Conservation (phyloP, 2,329 filamentous ascomycete genomes). For the Ceratocystis harringtonii region DNA sequence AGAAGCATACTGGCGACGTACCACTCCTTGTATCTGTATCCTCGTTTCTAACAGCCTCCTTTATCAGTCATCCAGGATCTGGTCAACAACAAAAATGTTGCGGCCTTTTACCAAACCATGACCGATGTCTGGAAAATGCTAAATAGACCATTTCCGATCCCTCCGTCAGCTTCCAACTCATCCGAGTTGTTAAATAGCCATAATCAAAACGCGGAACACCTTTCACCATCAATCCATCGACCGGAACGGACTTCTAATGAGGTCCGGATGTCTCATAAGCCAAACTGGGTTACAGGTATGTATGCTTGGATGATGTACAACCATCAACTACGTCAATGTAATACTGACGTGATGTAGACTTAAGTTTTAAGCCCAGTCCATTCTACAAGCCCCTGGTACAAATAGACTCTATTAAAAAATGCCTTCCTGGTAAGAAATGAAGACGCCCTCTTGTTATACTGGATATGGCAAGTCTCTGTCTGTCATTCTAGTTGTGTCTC, state of each 20-base stretch:
- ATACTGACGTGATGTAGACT: background rate
- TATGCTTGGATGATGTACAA: too few relatives aligned
- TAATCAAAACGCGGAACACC: background rate
- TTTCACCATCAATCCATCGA: too few relatives aligned
- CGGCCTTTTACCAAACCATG: constrained; percentile 29
- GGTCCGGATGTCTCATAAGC: too few relatives aligned
- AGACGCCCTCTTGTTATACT: background rate
- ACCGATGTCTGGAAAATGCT: constrained; percentile 7
- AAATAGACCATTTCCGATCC: background rate
- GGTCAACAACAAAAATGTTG: constrained; percentile 25
- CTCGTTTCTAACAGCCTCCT: background rate
- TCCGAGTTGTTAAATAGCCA: background rate
- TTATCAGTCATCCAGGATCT: constrained; percentile 31
- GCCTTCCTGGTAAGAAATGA: constrained; percentile 49
- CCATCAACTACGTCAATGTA: background rate
- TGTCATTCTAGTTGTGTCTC: background rate
- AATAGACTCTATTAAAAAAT: constrained; percentile 49
- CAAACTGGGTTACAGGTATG: too few relatives aligned
- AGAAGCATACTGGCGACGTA: too few relatives aligned
- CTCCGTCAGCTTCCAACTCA: background rate
- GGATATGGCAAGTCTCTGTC: background rate
- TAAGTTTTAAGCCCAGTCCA: constrained; percentile 53
- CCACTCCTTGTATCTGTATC: too few relatives aligned
- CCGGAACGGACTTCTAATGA: too few relatives aligned
- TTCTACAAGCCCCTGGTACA: constrained; percentile 62